Evolutionary conservation across 2,329 filamentous ascomycete species (phyloP).

Genomic region (Elsinoe arachidis): DNA sequence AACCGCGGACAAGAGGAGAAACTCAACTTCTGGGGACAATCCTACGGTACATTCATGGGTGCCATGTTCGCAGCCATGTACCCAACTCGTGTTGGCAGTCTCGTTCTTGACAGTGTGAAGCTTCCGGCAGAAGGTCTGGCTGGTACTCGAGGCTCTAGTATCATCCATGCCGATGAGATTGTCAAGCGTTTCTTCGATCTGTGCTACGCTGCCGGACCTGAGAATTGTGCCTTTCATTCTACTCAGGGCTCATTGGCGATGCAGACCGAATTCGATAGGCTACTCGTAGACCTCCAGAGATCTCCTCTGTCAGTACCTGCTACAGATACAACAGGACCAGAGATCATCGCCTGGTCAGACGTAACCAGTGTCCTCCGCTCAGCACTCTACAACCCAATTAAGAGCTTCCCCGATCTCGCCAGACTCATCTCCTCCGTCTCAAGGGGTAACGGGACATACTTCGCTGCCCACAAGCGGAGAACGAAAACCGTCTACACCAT

Average conservation of each 20-base stretch:
- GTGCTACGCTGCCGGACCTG: conserved; percentile 43
- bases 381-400: conserved; percentile 26
- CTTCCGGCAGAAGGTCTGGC: conserved; percentile 40
- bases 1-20: neutral
- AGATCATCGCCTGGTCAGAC: conserved; percentile 32
- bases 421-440: conserved; percentile 26
- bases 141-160: conserved; percentile 40
- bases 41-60: conserved; percentile 40
- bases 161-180: conserved; percentile 48
- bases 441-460: conserved; percentile 20
- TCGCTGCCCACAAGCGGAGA: conserved; percentile 34
- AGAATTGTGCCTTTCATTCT: conserved; percentile 36
- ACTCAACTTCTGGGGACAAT: conserved; percentile 33
- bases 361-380: conserved; percentile 25
- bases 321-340: conserved; percentile 15
- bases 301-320: conserved; percentile 41
- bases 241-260: conserved; percentile 29
- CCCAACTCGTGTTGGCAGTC: conserved; percentile 34
- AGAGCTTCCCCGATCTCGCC: conserved; percentile 25
- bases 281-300: conserved; percentile 32
- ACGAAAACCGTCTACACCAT: conserved; percentile 18
- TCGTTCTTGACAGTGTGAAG: conserved; percentile 37
- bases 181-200: conserved; percentile 46
- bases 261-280: conserved; percentile 28
- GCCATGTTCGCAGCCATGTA: conserved; percentile 39